Conservation (phyloP, 2,329 filamentous ascomycete genomes). For the Aureobasidium pullulans region DNA sequence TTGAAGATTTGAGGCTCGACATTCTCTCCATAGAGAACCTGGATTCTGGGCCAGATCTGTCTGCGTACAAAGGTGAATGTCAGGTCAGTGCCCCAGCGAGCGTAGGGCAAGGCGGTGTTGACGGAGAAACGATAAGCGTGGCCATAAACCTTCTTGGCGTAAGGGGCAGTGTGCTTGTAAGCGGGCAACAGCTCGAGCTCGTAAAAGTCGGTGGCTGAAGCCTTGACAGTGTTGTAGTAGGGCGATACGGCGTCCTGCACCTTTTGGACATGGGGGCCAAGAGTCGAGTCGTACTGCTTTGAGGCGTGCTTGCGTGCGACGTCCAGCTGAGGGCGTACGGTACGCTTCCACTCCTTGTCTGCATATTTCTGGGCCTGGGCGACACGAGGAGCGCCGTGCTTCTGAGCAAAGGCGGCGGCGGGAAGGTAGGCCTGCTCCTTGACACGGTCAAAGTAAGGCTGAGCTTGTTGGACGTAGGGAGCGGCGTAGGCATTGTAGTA, state of each 20-base stretch:
- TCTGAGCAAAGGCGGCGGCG: conserved; percentile 54
- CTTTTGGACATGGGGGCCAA: conserved; percentile 68
- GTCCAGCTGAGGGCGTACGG: conserved; percentile 65
- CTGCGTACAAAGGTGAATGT: conserved; percentile 64
- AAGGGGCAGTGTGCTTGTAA: conserved; percentile 67
- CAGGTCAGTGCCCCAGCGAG: conserved; percentile 62
- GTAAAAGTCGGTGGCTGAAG: conserved; percentile 60
- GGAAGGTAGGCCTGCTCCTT: conserved; percentile 61
- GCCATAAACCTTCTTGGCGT: conserved; percentile 61
- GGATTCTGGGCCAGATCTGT: conserved; percentile 73
- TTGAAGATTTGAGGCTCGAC: conserved; percentile 91
- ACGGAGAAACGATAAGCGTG: conserved; percentile 59
- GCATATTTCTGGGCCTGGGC: conserved; percentile 60
- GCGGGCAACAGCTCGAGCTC: conserved; percentile 66
- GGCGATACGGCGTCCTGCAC: conserved; percentile 54
- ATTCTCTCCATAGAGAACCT: conserved; percentile 77
- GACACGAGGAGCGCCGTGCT: conserved; percentile 68
- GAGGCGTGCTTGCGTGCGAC: conserved; percentile 55
- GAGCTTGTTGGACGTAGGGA: conserved; percentile 68
- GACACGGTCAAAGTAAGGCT: conserved; percentile 60
- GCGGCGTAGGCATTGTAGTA: conserved; percentile 81
- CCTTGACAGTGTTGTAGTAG: conserved; percentile 61
- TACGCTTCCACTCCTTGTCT: conserved; percentile 68
- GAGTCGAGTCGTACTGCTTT: conserved; percentile 59
- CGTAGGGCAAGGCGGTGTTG: conserved; percentile 64